A percentile compares a stretch with the other conserved stretches of the same genome.
Evolutionary conservation across 1,139 yeast genomes (phyloP).

Genomic region (Saccharomyces hybrid): DNA sequence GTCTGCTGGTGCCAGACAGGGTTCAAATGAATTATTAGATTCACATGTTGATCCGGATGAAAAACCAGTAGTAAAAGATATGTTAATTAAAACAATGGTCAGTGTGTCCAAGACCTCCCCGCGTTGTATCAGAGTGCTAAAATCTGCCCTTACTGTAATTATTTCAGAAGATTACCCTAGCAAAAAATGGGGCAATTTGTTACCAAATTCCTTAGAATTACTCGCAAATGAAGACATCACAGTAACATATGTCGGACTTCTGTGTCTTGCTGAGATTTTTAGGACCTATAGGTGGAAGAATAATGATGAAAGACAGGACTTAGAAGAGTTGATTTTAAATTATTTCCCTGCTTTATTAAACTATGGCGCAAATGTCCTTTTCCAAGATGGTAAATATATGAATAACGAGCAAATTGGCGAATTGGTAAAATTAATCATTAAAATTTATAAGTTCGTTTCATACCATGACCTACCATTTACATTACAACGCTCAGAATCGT

Average conservation of each 20-base stretch:
- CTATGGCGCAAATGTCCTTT: constrained; percentile 53
- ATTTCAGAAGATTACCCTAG: constrained; percentile 61
- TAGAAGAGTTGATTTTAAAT: constrained; percentile 54
- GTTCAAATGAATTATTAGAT: constrained; percentile 29
- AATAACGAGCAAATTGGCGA: constrained; percentile 51
- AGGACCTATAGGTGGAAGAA: constrained; percentile 72
- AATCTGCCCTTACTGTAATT: constrained; percentile 59
- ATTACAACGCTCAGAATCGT: constrained; percentile 51
- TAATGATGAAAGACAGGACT: constrained; percentile 48
- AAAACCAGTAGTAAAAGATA: constrained; percentile 60
- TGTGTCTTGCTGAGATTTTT: constrained; percentile 67
- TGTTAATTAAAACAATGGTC: constrained; percentile 38
- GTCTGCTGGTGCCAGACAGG: constrained; percentile 33
- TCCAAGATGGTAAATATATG: constrained; percentile 31
- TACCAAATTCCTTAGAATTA: constrained; percentile 52
- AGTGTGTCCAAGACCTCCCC: constrained; percentile 36
- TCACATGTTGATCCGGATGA: constrained; percentile 55
- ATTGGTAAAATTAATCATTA: constrained; percentile 67
- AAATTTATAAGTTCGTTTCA: constrained; percentile 75
- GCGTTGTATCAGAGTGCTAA: constrained; percentile 35
- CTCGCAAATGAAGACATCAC: constrained; percentile 46
- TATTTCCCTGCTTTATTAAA: constrained; percentile 64
- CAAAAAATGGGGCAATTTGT: constrained; percentile 57
- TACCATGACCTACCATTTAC: constrained; percentile 69
- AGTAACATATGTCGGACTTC: constrained; percentile 65